Evolutionary conservation across 306 rosid species (phyloP).

Genomic region (Castanopsis chinensis): DNA sequence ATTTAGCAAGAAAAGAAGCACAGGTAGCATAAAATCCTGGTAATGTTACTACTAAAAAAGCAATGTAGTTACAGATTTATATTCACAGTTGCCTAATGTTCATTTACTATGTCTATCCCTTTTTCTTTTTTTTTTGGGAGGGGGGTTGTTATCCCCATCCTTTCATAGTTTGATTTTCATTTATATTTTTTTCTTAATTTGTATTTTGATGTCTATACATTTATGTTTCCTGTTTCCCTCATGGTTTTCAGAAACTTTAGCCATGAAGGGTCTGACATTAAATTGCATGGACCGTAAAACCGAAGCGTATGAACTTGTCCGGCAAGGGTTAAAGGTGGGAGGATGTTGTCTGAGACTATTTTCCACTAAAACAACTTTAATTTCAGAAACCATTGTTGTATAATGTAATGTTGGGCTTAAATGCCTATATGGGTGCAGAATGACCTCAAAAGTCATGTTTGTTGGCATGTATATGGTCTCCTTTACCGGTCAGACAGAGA

Average conservation of each 20-base stretch:
- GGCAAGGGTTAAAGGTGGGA: constrained; percentile 81
- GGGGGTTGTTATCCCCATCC: neutral
- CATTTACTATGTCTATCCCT: neutral
- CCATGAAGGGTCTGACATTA: constrained; percentile 97
- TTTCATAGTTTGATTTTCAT: neutral
- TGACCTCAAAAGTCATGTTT: constrained; percentile 98
- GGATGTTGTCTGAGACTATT: constrained; percentile 24
- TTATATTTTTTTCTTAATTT: neutral
- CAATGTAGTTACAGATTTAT: neutral
- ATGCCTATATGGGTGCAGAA: constrained; percentile 56
- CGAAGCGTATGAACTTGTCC: constrained; percentile 97
- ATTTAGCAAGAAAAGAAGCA: neutral
- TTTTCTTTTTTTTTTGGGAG: neutral
- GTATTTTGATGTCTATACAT: neutral
- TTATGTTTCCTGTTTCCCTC: constrained; percentile 11
- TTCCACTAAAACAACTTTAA: neutral
- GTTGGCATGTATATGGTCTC: constrained; percentile 99
- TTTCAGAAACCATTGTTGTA: constrained; percentile 15
- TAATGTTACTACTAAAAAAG: neutral
- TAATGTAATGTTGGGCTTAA: constrained; percentile 17
- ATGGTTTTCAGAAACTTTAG: constrained; percentile 79
- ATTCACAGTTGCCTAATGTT: neutral
- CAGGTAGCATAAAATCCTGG: neutral
- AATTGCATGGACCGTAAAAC: constrained; percentile 98
- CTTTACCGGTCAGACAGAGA: constrained; percentile 98